phyloP scores from a whole-genome alignment of 2,329 filamentous ascomycete genomes.

The Torrubiella hemipterigena region DNA sequence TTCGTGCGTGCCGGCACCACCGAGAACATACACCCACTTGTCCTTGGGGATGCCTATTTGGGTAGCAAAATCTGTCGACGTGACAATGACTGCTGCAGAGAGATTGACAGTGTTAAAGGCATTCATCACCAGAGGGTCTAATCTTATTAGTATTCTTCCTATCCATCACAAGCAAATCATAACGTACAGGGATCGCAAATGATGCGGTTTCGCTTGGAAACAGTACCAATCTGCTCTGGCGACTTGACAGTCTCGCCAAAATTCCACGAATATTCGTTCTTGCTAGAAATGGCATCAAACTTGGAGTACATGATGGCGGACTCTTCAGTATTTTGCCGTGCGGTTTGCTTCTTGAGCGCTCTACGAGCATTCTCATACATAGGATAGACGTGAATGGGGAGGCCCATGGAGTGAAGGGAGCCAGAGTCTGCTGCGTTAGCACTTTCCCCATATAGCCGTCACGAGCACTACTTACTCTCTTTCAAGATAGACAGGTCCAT shows the following conservation, averaged over 20 bases:
- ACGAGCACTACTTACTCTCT: conserved; percentile 12
- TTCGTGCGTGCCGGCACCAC: conserved; percentile 51
- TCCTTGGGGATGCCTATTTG: conserved; percentile 39
- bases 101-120: conserved; percentile 60
- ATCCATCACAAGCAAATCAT: background rate
- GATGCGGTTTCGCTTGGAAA: conserved; percentile 49
- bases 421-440: conserved; percentile 32
- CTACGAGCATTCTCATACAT: conserved; percentile 54
- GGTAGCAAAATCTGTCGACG: conserved; percentile 40
- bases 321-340: conserved; percentile 43
- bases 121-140: conserved; percentile 59
- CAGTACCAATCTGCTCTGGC: conserved; percentile 37
- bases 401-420: conserved; percentile 43
- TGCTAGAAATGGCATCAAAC: conserved; percentile 44
- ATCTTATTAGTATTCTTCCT: background rate
- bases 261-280: conserved; percentile 45
- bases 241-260: conserved; percentile 32
- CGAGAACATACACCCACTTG: conserved; percentile 52
- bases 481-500: conserved; percentile 32
- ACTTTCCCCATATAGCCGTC: background rate
- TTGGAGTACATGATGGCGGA: conserved; percentile 47
- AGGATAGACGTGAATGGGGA: conserved; percentile 56
- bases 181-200: conserved; percentile 54
- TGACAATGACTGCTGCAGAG: conserved; percentile 47
- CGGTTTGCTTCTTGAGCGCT: conserved; percentile 40